These are phyloP conservation scores for Tubosaeta sp. DNA, from an alignment of 768 basidiomycete species.

Conservation along the genomic window DNA sequence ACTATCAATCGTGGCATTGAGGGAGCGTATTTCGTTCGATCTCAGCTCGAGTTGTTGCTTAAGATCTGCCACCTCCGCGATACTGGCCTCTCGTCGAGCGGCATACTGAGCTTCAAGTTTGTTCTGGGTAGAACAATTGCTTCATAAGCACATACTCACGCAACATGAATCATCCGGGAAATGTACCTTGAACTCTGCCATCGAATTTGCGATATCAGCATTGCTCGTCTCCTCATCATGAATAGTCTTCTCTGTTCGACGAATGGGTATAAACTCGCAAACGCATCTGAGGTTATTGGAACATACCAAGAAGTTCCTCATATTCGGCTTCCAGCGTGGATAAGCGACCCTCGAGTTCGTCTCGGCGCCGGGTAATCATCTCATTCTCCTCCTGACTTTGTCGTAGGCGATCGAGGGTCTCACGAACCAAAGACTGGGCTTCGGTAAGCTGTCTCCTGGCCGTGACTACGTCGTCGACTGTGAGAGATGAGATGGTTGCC, in stretches of 20 bases:
- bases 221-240: constrained; percentile 84
- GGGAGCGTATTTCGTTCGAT: constrained; percentile 74
- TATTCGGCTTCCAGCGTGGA: constrained; percentile 86
- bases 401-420: constrained; percentile 84
- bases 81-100: constrained; percentile 86
- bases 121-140: constrained; percentile 44
- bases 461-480: constrained; percentile 73
- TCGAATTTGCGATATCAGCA: constrained; percentile 76
- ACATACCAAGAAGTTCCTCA: constrained; percentile 89
- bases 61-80: constrained; percentile 79
- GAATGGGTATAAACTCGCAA: constrained; percentile 9
- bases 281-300: not conserved
- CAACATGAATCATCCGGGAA: not conserved
- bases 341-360: constrained; percentile 84
- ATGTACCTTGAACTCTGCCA: constrained; percentile 84
- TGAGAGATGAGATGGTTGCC: constrained; percentile 49
- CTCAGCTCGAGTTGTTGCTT: constrained; percentile 88
- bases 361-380: constrained; percentile 71
- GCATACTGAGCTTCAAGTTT: constrained; percentile 94
- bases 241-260: constrained; percentile 77
- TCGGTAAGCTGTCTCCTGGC: constrained; percentile 87
- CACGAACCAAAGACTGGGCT: constrained; percentile 78
- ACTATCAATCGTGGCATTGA: constrained; percentile 85
- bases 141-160: not conserved
- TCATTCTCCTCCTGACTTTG: constrained; percentile 93